Evolutionary conservation across 225 moss, liverwort and hornwort genomes (phyloP).

Genomic region (Neckera pumila): DNA sequence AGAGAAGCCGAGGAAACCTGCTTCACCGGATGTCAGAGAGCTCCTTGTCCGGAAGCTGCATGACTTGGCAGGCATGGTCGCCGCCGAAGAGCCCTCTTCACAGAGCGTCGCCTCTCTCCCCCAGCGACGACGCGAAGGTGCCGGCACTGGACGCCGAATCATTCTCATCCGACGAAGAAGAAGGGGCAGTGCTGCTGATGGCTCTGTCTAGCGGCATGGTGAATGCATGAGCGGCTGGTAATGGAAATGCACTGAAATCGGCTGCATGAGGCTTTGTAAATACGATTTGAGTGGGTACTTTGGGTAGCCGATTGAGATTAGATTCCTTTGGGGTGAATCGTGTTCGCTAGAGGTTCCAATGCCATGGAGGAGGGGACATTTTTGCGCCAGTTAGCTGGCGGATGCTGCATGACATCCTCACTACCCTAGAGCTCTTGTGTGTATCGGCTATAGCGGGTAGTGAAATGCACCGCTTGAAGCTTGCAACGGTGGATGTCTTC

Average conservation of each 20-base stretch:
- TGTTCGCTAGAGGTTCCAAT: neutral
- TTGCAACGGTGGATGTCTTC: neutral
- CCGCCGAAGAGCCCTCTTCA: neutral
- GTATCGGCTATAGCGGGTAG: neutral
- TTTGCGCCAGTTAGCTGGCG: neutral
- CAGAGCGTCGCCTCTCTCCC: neutral
- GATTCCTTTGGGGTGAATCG: neutral
- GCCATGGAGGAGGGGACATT: neutral
- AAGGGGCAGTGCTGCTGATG: conserved; percentile 46
- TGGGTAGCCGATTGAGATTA: neutral
- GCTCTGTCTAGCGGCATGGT: conserved; percentile 41
- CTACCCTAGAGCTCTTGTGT: neutral
- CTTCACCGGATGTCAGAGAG: conserved; percentile 11
- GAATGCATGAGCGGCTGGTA: neutral
- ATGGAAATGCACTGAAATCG: neutral
- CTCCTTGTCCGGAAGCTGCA: conserved; percentile 32
- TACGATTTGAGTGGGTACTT: conserved; percentile 8
- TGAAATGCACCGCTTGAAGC: neutral
- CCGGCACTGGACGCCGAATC: neutral
- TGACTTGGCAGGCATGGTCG: conserved; percentile 39
- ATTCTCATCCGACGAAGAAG: conserved; percentile 30
- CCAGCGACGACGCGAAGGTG: neutral
- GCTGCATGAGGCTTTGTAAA: conserved; percentile 23
- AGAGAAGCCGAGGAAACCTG: conserved; percentile 14
- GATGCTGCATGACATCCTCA: neutral